Conservation (phyloP, 2,329 filamentous ascomycete species). For the Polychaeton citri region DNA sequence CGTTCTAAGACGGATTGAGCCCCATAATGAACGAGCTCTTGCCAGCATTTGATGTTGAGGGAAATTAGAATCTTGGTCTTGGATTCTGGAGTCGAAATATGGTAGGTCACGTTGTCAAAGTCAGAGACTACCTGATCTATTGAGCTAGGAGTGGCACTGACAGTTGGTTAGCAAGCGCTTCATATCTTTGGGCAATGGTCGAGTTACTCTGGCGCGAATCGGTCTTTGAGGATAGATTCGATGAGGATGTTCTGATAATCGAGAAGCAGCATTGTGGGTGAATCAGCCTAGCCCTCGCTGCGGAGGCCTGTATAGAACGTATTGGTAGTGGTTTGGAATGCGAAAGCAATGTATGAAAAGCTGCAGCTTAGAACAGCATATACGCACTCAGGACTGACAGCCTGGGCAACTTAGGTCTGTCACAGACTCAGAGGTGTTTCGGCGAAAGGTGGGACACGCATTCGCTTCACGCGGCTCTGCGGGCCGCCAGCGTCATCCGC, state of each 20-base stretch:
- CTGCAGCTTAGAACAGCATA: no score
- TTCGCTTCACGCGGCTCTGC: slow-evolving; percentile 5
- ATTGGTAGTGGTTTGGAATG: no score
- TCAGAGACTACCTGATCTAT: slow-evolving; percentile 98
- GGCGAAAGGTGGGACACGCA: background rate
- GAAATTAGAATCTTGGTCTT: slow-evolving; percentile 94
- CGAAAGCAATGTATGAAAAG: no score
- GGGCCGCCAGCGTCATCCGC: slow-evolving; percentile 1
- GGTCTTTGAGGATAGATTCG: slow-evolving; percentile 86
- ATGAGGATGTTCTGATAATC: slow-evolving; percentile 99
- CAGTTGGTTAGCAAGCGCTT: slow-evolving; percentile 20
- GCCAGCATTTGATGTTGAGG: slow-evolving; percentile 87
- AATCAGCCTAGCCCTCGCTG: no score
- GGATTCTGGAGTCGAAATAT: slow-evolving; percentile 87
- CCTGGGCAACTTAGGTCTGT: no score
- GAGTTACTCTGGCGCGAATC: slow-evolving; percentile 46
- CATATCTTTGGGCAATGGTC: slow-evolving; percentile 6
- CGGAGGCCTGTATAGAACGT: no score
- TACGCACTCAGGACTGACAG: no score
- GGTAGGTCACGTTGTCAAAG: slow-evolving; percentile 97
- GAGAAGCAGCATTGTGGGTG: slow-evolving; percentile 74
- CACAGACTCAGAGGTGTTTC: no score
- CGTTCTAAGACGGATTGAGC: slow-evolving; percentile 82
- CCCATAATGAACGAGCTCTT: slow-evolving; percentile 83
- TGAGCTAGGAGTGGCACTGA: slow-evolving; percentile 66